Base-by-base conservation (phyloP, 2,329 filamentous ascomycete genomes). In the Alternaria arbusti region DNA sequence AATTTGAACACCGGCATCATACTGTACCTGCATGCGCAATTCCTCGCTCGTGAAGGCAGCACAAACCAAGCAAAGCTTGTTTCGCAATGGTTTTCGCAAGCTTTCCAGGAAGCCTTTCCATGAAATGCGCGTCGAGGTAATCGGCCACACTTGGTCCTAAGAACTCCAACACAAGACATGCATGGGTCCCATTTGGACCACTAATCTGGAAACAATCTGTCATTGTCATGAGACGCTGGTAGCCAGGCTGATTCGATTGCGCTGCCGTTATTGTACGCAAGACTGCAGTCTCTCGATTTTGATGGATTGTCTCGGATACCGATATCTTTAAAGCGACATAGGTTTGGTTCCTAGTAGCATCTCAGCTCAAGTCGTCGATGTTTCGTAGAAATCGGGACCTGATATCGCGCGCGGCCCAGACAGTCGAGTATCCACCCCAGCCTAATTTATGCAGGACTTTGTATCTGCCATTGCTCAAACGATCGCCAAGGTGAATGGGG, bases 171-270 rank as follows among this genome's bases (percentile, higher is more conserved):
- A 85, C 79, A 0, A 85, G 68, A 66, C 83, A 85, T n/a, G 74
- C 65, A 64, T 86, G 83, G 3, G 30, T 72, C 11, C 83, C 82
- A 70, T 85, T 85, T 7, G 82, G 82, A 10, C 84, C 82, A 2
- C 67, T 45, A 47, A 81, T 54, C 8, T 78, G 40, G 40, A 85
- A 84, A 17, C 72, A 23, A 63, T 83, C 78, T 23, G 80, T 61
- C 22, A 83, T 46, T 22, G 64, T 72, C 43, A 82, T 76, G 11
- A 82, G 40, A 72, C 83, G 67, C 36, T 62, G 62, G 17, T 51
- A 61, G 22, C 64, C 67, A 23, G 66, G 44, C 13, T 70, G 44
- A 46, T 30, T n/a, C 40, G 67, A 68, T 52, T 57, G 17, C n/a
- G 23, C 26, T 12, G 20, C 40, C 15, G 60, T 51, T 44, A 73